phyloP scores from a whole-genome alignment of 306 rosid species.

The Spatholobus suberectus region DNA sequence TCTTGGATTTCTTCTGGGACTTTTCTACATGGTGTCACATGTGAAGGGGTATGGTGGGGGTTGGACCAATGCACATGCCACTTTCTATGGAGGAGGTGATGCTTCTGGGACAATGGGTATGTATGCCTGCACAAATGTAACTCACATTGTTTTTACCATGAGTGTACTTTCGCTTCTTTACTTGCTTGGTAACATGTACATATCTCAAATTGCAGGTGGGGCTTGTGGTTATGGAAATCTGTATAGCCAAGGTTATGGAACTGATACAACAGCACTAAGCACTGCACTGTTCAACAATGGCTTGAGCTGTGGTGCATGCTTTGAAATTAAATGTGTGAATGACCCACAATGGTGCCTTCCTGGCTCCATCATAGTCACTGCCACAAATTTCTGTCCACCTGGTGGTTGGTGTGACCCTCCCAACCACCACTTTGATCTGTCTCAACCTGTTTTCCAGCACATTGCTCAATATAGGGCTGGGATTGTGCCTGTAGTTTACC shows the following conservation, averaged over 20 bases:
- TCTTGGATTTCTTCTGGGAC: conserved; percentile 54
- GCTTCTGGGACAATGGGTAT: conserved; percentile 65
- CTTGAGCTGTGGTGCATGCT: conserved; percentile 57
- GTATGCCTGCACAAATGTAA: conserved; percentile 26
- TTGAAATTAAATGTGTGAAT: conserved; percentile 48
- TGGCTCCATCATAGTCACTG: conserved; percentile 52
- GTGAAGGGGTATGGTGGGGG: conserved; percentile 54
- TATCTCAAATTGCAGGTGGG: conserved; percentile 45
- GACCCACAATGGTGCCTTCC: conserved; percentile 62
- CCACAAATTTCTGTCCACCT: conserved; percentile 60
- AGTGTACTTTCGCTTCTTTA: neutral
- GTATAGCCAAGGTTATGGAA: conserved; percentile 58
- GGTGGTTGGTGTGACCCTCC: conserved; percentile 68
- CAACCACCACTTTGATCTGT: conserved; percentile 54
- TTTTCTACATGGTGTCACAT: conserved; percentile 51
- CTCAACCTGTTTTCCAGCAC: conserved; percentile 57
- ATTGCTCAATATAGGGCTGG: conserved; percentile 59
- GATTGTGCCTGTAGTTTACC: conserved; percentile 53
- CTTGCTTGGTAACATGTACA: conserved; percentile 3
- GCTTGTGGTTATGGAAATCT: conserved; percentile 64
- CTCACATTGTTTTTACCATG: neutral
- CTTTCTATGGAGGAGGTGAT: conserved; percentile 60
- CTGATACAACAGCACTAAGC: conserved; percentile 56
- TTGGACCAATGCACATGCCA: conserved; percentile 57
- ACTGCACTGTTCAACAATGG: conserved; percentile 59